Evolutionary conservation across 129 eudicot species (phyloP).

Genomic region (Flaveria robusta): DNA sequence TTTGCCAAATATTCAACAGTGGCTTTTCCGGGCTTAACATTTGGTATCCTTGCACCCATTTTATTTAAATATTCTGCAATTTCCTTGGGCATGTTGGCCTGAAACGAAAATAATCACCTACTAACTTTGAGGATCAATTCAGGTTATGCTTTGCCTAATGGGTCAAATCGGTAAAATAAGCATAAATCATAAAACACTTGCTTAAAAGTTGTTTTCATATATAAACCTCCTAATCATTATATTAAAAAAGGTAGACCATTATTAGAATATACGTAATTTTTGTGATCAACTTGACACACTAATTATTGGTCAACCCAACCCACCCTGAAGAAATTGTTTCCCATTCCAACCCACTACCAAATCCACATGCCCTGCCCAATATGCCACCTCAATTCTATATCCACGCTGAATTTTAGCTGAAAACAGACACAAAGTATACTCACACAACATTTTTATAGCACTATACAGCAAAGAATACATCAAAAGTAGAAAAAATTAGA

Average conservation of each 20-base stretch:
- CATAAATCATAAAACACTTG: background rate
- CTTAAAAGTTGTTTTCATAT: background rate
- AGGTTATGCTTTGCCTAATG: background rate
- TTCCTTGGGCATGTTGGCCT: slow-evolving; percentile 99
- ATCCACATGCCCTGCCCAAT: background rate
- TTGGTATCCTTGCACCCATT: slow-evolving; percentile 98
- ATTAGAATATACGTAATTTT: background rate
- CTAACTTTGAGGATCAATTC: background rate
- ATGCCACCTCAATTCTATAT: background rate
- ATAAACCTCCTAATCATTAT: background rate
- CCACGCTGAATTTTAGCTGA: background rate
- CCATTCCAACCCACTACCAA: background rate
- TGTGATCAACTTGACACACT: background rate
- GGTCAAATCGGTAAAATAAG: background rate
- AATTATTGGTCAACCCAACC: slow-evolving; percentile 3
- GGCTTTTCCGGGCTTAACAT: slow-evolving; percentile 93
- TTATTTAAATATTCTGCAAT: slow-evolving; percentile 90
- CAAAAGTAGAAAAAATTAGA: background rate
- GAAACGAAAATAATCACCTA: slow-evolving; percentile 25
- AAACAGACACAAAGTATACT: background rate
- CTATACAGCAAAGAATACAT: background rate
- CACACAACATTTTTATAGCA: slow-evolving; percentile 6
- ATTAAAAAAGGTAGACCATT: background rate
- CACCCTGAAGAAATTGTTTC: background rate
- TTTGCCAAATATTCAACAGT: slow-evolving; percentile 81